A percentile compares a stretch with the other conserved stretches of the same genome.
phyloP scores from a whole-genome alignment of 2,329 filamentous ascomycete species.

The Cadophora gregata region DNA sequence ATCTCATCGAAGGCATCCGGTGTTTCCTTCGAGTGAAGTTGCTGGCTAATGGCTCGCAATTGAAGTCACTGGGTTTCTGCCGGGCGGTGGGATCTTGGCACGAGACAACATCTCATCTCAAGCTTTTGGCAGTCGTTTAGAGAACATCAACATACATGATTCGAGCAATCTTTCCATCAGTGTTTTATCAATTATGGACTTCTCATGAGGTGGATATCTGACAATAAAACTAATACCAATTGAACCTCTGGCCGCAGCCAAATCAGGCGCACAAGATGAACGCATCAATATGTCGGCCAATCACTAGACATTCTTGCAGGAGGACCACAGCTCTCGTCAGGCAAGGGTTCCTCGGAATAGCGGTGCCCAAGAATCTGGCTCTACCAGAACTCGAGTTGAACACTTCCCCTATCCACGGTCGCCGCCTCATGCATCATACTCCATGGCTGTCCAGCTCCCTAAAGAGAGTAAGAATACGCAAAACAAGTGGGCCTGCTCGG shows the following conservation, averaged over 20 bases:
- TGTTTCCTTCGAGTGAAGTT: too few relatives aligned
- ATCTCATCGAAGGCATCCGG: neutral
- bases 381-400: neutral
- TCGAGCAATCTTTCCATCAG: neutral
- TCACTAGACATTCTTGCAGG: neutral
- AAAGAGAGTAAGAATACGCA: constrained; percentile 7
- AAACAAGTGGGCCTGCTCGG: neutral
- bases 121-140: neutral
- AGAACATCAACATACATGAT: neutral
- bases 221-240: neutral
- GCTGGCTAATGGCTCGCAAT: too few relatives aligned
- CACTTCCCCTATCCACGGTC: neutral
- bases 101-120: neutral
- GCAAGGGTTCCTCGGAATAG: too few relatives aligned
- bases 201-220: neutral
- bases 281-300: neutral
- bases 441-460: neutral
- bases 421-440: neutral
- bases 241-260: neutral
- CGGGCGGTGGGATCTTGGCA: constrained; percentile 8
- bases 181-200: too few relatives aligned
- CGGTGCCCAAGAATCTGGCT: neutral
- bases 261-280: neutral
- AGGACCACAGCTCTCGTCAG: neutral
- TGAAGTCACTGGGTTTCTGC: neutral